Evolutionary conservation across 2,329 filamentous ascomycete genomes (phyloP).

Genomic region (Ceratocystis cacaofunesta): DNA sequence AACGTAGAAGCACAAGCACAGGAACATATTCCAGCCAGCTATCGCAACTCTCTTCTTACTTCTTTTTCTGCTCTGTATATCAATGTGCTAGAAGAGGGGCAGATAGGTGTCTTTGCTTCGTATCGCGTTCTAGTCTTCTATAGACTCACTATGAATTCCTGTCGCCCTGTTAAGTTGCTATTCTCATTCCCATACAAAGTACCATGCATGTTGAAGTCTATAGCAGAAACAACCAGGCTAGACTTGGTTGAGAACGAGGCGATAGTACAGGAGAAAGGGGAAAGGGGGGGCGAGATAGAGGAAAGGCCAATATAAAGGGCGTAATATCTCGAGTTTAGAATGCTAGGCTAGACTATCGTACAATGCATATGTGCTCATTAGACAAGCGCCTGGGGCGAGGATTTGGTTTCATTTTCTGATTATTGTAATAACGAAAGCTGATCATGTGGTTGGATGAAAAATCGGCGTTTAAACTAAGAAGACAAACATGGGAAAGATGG

Average conservation of each 20-base stretch:
- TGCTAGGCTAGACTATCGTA: not conserved
- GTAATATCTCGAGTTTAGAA: not conserved
- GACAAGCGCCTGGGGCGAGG: not conserved
- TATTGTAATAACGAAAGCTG: not conserved
- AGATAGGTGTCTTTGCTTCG: not conserved
- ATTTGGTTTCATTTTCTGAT: not conserved
- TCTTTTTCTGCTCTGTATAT: not conserved
- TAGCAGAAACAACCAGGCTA: not conserved
- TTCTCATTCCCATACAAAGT: not conserved
- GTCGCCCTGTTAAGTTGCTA: not conserved
- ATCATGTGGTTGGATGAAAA: not conserved
- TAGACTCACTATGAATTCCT: too few relatives aligned
- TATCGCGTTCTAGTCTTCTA: too few relatives aligned
- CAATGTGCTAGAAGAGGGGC: not conserved
- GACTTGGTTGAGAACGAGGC: not conserved
- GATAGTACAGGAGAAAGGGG: not conserved
- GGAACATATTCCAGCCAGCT: not conserved
- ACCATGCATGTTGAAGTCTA: not conserved
- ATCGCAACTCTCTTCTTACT: not conserved
- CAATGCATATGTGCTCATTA: not conserved
- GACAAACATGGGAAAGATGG: not conserved
- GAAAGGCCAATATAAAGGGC: too few relatives aligned
- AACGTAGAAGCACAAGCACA: not conserved
- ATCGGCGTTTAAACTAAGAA: not conserved
- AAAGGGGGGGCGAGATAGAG: not conserved